Conservation (phyloP, 1,139 yeast species). For the Nadsonia starkeyi-henricii region DNA sequence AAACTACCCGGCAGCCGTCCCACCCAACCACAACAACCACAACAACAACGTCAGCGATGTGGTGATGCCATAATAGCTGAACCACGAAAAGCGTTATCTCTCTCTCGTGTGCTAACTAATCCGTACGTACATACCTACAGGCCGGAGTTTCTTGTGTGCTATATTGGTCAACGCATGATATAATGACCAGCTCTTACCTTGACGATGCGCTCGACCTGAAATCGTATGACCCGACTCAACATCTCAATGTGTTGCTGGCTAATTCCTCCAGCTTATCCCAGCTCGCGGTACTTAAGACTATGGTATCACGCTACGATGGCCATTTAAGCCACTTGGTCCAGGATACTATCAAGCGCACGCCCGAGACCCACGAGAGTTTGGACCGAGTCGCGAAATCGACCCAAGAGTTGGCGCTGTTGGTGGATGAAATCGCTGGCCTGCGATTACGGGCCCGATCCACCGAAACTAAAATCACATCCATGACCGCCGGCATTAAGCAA, state of each 20-base stretch:
- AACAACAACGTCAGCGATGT: too few relatives aligned
- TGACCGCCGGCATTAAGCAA: slow-evolving; percentile 65
- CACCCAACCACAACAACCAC: too few relatives aligned
- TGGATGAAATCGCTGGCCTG: slow-evolving; percentile 31
- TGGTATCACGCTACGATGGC: slow-evolving; percentile 31
- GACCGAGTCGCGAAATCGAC: slow-evolving; percentile 14
- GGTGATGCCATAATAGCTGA: too few relatives aligned
- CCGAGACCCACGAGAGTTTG: slow-evolving; percentile 17
- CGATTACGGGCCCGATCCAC: slow-evolving; percentile 39
- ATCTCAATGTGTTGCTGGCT: slow-evolving; percentile 24
- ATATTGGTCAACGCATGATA: too few relatives aligned
- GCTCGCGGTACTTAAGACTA: slow-evolving; percentile 13
- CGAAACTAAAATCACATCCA: slow-evolving; percentile 46
- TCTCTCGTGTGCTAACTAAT: too few relatives aligned
- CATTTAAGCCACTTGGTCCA: slow-evolving; percentile 32
- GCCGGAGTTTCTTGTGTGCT: too few relatives aligned
- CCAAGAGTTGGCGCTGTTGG: slow-evolving; percentile 26
- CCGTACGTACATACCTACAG: too few relatives aligned
- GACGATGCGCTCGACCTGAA: slow-evolving; percentile 10
- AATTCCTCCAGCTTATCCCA: slow-evolving; percentile 13
- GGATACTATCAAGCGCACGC: slow-evolving; percentile 21
- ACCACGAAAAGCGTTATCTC: too few relatives aligned
- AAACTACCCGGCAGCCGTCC: too few relatives aligned
- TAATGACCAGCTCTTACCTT: not conserved
- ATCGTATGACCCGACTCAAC: slow-evolving; percentile 29